Evolutionary conservation across 2,329 filamentous ascomycete genomes (phyloP), one percentile per base, ranked within the genome.

Genomic region (Paramyrothecium sp.): DNA sequence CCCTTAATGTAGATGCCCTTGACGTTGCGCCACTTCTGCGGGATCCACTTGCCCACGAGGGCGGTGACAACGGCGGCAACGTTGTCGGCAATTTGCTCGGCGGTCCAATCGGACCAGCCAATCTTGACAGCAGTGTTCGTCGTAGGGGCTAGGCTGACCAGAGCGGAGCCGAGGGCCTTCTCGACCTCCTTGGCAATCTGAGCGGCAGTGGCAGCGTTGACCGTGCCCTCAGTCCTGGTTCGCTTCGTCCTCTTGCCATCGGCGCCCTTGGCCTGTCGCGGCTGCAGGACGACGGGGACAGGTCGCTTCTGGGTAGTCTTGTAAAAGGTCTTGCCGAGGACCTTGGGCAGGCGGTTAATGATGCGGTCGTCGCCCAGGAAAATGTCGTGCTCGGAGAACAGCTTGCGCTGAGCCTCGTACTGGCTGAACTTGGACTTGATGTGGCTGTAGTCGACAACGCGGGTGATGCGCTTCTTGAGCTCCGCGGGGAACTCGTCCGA

Each of bases 311-410:
- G 75, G 3, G 89, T 91, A 56, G 78, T 83, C 78, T 92, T 89
- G 84, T 95, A 98, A 74, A 99, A 98, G 2, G 89, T 89, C 79
- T 97, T 98, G 66, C 94, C 95, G 13, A 99, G 86, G 3, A 88
- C 80, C 62, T 85, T 84, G 56, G 93, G 91, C 58, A 98, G 82
- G 26, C 81, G 78, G 71, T 84, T 88, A 69, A 88, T 81, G 66
- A 99, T 90, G 52, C 95, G 84, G 69, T 97, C 91, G 72, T 99
- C 95, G 54, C 90, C 94, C 57, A 99, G 82, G 78, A 99, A 98
- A 56, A 98, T 79, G 71, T 98, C 95, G 74, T 97, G 92, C 73
- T 97, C 91, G 49, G 86, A 80, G 61, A 89, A 84, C 38, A 99
- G 84, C 73, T 95, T 91, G 62, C 95, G 84, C 74, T 91, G 88